Evolutionary conservation across 371 early-diverging fungal species (phyloP), one percentile per base, ranked within the genome.

Genomic region (Mortierella sp.): DNA sequence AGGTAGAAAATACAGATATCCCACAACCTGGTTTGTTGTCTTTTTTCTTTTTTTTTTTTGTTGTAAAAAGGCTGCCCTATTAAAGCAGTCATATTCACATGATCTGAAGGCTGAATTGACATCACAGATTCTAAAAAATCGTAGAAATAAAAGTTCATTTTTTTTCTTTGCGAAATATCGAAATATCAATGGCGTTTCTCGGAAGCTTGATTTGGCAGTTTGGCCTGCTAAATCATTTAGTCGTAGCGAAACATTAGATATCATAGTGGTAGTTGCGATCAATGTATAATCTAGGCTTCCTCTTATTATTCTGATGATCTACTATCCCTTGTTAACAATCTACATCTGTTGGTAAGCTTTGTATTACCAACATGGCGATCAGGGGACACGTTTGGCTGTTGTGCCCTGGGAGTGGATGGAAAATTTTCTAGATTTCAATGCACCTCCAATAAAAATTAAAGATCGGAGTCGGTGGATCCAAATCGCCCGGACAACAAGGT

Each of bases 31-130:
- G 22, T 10, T 51, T 51, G 51, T 28, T 35, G 10, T 26, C 32
- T 31, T 49, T 37, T 56, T 51, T 51, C 26, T 22, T 51, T 51
- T 55, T 43, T 68, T 26, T 66, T 43, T 37, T 47, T 42, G 15
- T 42, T 12, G 37, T 10, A 37, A 37, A 37, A 37, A 37, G 37
- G 37, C 37, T 4, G 37, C 10, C 37, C 4, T 10, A 7, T 4
- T 43, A 43, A 13, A 43, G 17, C 5, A 5, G 45, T 19, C 19
- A 17, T 5, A 43, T 13, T 43, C 45, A 43, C 45, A 43, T 43
- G 45, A 43, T 43, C 13, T 43, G 45, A 42, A 9, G 6, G 3
- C 35, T 6, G 3, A 9, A 35, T 6, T 35, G 35, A 35, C n/a
- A n/a, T n/a, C n/a, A n/a, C n/a, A n/a, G n/a, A n/a, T n/a, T n/a